These are phyloP conservation scores for Russula abietina DNA, from an alignment of 768 basidiomycete species.

Conservation along the genomic window DNA sequence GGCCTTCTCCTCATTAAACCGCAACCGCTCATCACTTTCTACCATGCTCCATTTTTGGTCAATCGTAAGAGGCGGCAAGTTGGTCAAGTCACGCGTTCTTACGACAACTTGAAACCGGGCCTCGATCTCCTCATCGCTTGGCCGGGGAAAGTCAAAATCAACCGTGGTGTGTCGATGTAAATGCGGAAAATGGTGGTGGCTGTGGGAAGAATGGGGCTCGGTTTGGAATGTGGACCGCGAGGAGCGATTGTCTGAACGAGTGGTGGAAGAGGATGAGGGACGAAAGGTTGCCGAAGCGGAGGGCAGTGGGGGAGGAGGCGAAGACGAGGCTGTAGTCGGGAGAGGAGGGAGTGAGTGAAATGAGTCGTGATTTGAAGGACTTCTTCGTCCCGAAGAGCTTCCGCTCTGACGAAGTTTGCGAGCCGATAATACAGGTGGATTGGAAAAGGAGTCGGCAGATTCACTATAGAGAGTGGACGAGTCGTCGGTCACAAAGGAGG, in stretches of 20 bases:
- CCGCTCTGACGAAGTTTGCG: slow-evolving; percentile 49
- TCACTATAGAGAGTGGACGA: slow-evolving; percentile 57
- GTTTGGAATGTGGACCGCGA: slow-evolving; percentile 59
- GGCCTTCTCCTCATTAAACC: slow-evolving; percentile 68
- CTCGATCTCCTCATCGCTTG: slow-evolving; percentile 75
- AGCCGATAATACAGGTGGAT: slow-evolving; percentile 31
- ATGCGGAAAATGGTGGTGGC: slow-evolving; percentile 38
- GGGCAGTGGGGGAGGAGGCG: slow-evolving; percentile 16
- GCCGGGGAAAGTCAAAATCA: slow-evolving; percentile 71
- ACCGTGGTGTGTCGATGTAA: slow-evolving; percentile 40
- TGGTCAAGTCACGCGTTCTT: slow-evolving; percentile 58
- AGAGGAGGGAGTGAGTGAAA: slow-evolving; percentile 38
- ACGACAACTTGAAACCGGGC: slow-evolving; percentile 72
- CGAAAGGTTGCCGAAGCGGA: slow-evolving; percentile 28
- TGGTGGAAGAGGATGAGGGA: slow-evolving; percentile 34
- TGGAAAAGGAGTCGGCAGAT: slow-evolving; percentile 36
- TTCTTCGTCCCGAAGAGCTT: slow-evolving; percentile 36
- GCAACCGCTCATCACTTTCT: slow-evolving; percentile 70
- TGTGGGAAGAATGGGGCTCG: slow-evolving; percentile 51
- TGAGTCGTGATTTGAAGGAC: slow-evolving; percentile 50
- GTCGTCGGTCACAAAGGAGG: slow-evolving; percentile 49
- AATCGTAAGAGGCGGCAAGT: slow-evolving; percentile 53
- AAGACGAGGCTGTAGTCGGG: slow-evolving; percentile 25
- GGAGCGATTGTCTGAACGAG: slow-evolving; percentile 51
- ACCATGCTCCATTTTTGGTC: slow-evolving; percentile 94